Base-by-base conservation (phyloP, 306 rosid genomes). In the Mimosa pudica region DNA sequence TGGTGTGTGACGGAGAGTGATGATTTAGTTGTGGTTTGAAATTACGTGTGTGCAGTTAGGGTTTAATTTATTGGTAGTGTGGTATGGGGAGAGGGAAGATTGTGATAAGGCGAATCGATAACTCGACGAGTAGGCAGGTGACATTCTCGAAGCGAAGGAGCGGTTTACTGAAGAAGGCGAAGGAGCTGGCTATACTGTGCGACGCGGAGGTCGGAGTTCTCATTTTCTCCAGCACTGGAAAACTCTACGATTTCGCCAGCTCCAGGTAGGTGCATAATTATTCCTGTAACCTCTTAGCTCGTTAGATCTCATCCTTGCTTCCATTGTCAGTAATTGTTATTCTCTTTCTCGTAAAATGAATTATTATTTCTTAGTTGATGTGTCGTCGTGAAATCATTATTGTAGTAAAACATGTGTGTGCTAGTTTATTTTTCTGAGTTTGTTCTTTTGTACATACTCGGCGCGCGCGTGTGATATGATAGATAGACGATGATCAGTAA, bases 1-100 rank as follows among this genome's bases (percentile, higher is more conserved):
- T 36, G 35, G 30, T 44, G 44, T 45, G 3, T 20, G 5, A 8
- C 18, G 6, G 13, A 69, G 82, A 85, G 85, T 24, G 45, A 74
- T 30, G 24, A 6, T 66, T 54, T 24, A 24, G 30, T 24, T 52
- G 61, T 69, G 35, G 60, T 7, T 71, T 33, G 36, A 61, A 80
- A 45, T 38, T 38, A 67, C 5, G 4, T 65, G 5, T 66, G 48
- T 35, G 13, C 42, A 32, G 77, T 32, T 71, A 87, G 88, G 85
- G 84, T 87, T 85, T 85, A 9, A 48, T 9, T 48, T 30, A 24
- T 10, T 36, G 54, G 36, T 33, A 94, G 92, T 96, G 97, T 36
- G 54, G 42, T 33, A 94, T 94, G 97, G 97, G 98, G 75, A 94
- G 97, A 89, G 97, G 98, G 30, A 94, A 94, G 94, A 94, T 94